Evolutionary conservation across 225 moss, liverwort and hornwort genomes (phyloP).

Genomic region (Marchantia polymorpha): DNA sequence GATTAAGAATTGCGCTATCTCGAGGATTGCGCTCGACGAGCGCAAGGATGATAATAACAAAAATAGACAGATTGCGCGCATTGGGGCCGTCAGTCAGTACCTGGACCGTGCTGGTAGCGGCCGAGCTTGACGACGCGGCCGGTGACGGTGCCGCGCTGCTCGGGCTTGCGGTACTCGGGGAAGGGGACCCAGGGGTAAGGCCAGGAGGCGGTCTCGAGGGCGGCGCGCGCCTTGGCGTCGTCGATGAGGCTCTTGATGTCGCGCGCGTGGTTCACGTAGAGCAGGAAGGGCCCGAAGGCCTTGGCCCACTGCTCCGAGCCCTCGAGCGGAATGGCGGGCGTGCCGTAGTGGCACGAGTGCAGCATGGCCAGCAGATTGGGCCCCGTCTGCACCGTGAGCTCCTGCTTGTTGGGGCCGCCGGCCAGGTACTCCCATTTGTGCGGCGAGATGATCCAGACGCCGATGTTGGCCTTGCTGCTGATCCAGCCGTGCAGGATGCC

Average conservation of each 20-base stretch:
- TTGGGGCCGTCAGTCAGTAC: conserved; percentile 17
- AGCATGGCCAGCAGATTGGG: conserved; percentile 46
- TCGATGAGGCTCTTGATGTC: conserved; percentile 18
- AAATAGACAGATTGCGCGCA: not conserved
- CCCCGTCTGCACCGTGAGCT: conserved; percentile 43
- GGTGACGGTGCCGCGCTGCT: conserved; percentile 30
- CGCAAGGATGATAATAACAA: not conserved
- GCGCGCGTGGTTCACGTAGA: conserved; percentile 37
- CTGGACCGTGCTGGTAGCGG: conserved; percentile 9
- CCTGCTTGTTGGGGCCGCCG: conserved; percentile 43
- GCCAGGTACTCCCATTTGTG: conserved; percentile 45
- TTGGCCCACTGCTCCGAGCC: conserved; percentile 39
- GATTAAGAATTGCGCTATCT: too few species aligned
- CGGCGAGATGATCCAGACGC: conserved; percentile 43
- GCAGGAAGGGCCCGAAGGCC: conserved; percentile 40
- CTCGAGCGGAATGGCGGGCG: conserved; percentile 33
- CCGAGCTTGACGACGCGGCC: conserved; percentile 22
- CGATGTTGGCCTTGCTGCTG: conserved; percentile 29
- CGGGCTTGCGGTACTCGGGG: conserved; percentile 17
- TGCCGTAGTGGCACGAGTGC: conserved; percentile 44
- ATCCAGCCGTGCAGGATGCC: conserved; percentile 41
- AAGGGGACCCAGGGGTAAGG: conserved; percentile 48
- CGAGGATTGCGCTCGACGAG: too few species aligned
- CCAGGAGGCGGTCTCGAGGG: conserved; percentile 25
- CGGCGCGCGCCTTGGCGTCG: conserved; percentile 42